Conservation (phyloP, 805 yeast genomes). For the Saccharomycopsis capsularis region DNA sequence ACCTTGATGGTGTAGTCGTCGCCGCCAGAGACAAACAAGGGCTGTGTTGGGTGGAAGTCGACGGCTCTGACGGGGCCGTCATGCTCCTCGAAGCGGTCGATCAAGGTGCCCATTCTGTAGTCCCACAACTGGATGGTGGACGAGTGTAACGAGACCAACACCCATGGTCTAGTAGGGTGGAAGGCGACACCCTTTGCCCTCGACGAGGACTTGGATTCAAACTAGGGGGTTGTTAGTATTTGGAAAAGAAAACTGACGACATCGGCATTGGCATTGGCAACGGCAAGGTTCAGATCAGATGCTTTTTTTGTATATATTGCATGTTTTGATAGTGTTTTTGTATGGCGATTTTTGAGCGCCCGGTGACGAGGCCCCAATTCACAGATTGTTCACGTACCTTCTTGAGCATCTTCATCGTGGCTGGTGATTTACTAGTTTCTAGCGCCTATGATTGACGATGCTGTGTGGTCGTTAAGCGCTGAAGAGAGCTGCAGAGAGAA, state of each 20-base stretch:
- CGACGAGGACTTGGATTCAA: conserved; percentile 88
- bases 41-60: conserved; percentile 97
- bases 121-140: conserved; percentile 99
- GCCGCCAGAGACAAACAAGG: conserved; percentile 93
- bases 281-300: too few relatives aligned
- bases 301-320: too few relatives aligned
- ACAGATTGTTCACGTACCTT: too few relatives aligned
- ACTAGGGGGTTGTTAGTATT: conserved; percentile 37
- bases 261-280: background rate
- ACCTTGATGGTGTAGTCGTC: conserved; percentile 94
- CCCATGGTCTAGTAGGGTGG: conserved; percentile 96
- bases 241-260: background rate
- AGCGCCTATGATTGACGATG: too few relatives aligned
- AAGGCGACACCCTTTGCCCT: conserved; percentile 97
- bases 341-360: background rate
- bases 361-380: background rate
- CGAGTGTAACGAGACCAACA: conserved; percentile 86
- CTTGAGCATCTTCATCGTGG: conserved; percentile 81
- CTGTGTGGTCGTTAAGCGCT: too few relatives aligned
- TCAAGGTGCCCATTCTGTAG: conserved; percentile 96
- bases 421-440: too few relatives aligned
- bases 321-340: too few relatives aligned
- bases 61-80: conserved; percentile 97
- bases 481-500: too few relatives aligned
- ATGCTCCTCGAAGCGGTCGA: conserved; percentile 95